A percentile compares a stretch with the other conserved stretches of the same genome.
Conservation (phyloP, 1,284 basidiomycete genomes). For the Exobasidium cylindrosporum region DNA sequence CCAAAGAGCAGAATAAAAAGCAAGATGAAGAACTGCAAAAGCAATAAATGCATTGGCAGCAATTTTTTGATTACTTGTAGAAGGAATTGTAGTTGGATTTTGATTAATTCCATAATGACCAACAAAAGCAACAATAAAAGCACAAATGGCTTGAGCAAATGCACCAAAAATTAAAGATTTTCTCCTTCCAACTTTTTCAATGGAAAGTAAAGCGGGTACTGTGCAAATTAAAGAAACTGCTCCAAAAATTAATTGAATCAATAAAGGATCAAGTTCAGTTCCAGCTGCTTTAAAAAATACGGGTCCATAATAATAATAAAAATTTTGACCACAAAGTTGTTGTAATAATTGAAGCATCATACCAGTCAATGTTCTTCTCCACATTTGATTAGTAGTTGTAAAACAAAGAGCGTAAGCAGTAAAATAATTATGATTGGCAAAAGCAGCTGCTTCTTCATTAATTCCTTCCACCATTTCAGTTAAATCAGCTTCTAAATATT, state of each 20-base stretch:
- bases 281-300: constrained; percentile 76
- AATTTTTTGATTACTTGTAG: constrained; percentile 53
- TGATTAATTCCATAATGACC: constrained; percentile 61
- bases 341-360: constrained; percentile 68
- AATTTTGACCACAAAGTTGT: constrained; percentile 70
- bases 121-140: constrained; percentile 59
- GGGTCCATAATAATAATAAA: constrained; percentile 71
- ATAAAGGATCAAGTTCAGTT: constrained; percentile 67
- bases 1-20: constrained; percentile 71
- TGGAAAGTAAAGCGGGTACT: constrained; percentile 31
- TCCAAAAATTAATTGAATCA: constrained; percentile 56
- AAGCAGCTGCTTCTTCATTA: constrained; percentile 53
- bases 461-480: constrained; percentile 71
- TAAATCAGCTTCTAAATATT: constrained; percentile 59
- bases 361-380: constrained; percentile 73
- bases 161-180: constrained; percentile 58
- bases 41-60: constrained; percentile 67
- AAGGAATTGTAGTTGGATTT: constrained; percentile 46
- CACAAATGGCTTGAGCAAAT: constrained; percentile 54
- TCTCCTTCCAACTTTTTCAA: constrained; percentile 58
- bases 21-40: constrained; percentile 74
- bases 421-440: constrained; percentile 71
- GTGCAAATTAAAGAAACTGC: constrained; percentile 54
- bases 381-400: constrained; percentile 63
- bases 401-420: constrained; percentile 67